Evolutionary conservation across 169 alveolate genomes (phyloP).

Genomic region (Plasmodium gonderi): DNA sequence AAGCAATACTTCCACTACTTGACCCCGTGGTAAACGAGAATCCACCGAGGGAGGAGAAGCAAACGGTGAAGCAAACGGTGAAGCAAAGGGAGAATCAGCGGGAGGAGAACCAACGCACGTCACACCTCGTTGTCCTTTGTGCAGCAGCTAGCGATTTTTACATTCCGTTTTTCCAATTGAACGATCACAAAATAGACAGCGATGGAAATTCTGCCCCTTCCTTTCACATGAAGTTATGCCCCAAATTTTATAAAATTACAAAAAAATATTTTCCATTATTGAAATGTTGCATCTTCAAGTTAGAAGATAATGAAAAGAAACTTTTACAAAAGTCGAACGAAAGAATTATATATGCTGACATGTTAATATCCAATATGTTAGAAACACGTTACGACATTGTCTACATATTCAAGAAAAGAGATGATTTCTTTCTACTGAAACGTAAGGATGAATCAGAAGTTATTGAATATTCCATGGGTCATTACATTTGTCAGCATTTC

Average conservation of each 20-base stretch:
- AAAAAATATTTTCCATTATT: slow-evolving; percentile 10
- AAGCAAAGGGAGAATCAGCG: too few relatives aligned
- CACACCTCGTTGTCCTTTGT: slow-evolving; percentile 77
- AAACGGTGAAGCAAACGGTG: too few relatives aligned
- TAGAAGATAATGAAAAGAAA: slow-evolving; percentile 26
- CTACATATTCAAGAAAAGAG: slow-evolving; percentile 2
- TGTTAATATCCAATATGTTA: slow-evolving; percentile 44
- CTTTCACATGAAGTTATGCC: slow-evolving; percentile 21
- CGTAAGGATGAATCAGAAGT: neutral
- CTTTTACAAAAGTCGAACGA: slow-evolving; percentile 11
- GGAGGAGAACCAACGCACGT: too few relatives aligned
- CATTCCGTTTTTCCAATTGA: slow-evolving; percentile 77
- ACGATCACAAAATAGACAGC: slow-evolving; percentile 44
- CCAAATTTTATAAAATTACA: slow-evolving; percentile 32
- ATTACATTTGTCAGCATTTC: slow-evolving; percentile 6
- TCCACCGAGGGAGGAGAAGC: too few relatives aligned
- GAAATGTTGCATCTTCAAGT: slow-evolving; percentile 27
- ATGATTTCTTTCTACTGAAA: slow-evolving; percentile 1
- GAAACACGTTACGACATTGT: slow-evolving; percentile 4
- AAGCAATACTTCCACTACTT: too few relatives aligned
- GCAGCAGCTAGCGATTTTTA: slow-evolving; percentile 93
- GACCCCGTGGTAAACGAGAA: too few relatives aligned
- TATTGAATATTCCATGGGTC: slow-evolving; percentile 29
- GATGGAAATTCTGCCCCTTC: neutral
- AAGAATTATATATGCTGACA: slow-evolving; percentile 16